phyloP scores from a whole-genome alignment of 176 grass and related monocot genomes.

The Musa acuminata region DNA sequence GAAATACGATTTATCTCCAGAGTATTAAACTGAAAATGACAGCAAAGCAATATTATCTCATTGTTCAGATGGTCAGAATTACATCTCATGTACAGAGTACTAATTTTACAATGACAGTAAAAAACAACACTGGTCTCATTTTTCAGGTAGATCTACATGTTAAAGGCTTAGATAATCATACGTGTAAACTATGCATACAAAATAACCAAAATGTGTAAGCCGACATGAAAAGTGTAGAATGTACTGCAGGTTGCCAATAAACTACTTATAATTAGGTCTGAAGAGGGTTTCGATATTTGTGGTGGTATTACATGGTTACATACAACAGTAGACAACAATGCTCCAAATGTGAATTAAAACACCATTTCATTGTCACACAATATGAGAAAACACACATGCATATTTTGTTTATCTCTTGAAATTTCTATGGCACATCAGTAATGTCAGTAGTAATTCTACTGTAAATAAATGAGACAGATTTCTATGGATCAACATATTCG shows the following conservation, averaged over 20 bases:
- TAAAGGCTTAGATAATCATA: background rate
- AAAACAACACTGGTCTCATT: background rate
- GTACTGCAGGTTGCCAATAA: background rate
- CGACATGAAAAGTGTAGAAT: background rate
- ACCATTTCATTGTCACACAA: no score
- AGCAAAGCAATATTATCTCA: background rate
- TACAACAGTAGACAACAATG: background rate
- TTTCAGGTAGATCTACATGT: background rate
- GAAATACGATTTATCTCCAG: slow-evolving; percentile 5
- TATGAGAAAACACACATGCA: no score
- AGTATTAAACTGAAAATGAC: slow-evolving; percentile 7
- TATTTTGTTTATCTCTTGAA: no score
- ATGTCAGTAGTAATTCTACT: no score
- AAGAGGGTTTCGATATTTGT: background rate
- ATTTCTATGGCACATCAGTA: no score
- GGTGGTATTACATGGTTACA: background rate
- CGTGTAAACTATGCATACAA: no score
- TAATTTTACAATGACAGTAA: no score
- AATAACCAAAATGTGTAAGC: no score
- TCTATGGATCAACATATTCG: no score
- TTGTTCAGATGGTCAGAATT: no score
- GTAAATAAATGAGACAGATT: no score
- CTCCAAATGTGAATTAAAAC: background rate
- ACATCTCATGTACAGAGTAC: no score
- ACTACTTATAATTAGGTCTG: background rate